phyloP scores from a whole-genome alignment of 805 yeast species.

The Millerozyma miso region DNA sequence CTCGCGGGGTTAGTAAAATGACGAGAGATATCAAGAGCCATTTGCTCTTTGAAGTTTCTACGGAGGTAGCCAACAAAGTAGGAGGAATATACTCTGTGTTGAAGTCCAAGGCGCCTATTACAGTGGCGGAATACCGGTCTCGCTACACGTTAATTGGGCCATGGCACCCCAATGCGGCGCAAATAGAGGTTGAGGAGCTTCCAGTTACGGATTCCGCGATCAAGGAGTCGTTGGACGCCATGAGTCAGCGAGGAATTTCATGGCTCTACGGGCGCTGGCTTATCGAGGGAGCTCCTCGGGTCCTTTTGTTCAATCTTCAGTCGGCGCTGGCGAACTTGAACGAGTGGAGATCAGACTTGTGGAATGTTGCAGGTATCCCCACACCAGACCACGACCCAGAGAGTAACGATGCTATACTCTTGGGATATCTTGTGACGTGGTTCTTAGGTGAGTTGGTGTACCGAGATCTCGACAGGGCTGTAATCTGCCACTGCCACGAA shows the following conservation, averaged over 20 bases:
- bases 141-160: constrained; percentile 89
- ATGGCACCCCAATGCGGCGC: constrained; percentile 65
- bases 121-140: constrained; percentile 87
- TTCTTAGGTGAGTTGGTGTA: constrained; percentile 90
- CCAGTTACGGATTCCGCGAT: constrained; percentile 53
- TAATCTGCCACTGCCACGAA: constrained; percentile 92
- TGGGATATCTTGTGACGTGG: constrained; percentile 96
- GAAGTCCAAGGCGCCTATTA: constrained; percentile 94
- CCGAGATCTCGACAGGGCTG: constrained; percentile 81
- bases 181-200: constrained; percentile 77
- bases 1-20: constrained; percentile 32
- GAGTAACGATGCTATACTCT: constrained; percentile 85
- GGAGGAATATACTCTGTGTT: constrained; percentile 97
- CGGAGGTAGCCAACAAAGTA: constrained; percentile 96
- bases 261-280: constrained; percentile 94
- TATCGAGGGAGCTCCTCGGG: constrained; percentile 96
- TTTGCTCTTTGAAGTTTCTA: constrained; percentile 87
- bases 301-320: constrained; percentile 77
- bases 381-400: constrained; percentile 86
- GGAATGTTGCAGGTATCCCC: constrained; percentile 91
- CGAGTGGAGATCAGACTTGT: constrained; percentile 93
- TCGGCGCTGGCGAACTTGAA: constrained; percentile 66
- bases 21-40: constrained; percentile 84
- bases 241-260: constrained; percentile 76
- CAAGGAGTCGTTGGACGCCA: constrained; percentile 63